Evolutionary conservation across 805 yeast species (phyloP), one percentile per base, ranked within the genome.

Genomic region (Millerozyma miso): DNA sequence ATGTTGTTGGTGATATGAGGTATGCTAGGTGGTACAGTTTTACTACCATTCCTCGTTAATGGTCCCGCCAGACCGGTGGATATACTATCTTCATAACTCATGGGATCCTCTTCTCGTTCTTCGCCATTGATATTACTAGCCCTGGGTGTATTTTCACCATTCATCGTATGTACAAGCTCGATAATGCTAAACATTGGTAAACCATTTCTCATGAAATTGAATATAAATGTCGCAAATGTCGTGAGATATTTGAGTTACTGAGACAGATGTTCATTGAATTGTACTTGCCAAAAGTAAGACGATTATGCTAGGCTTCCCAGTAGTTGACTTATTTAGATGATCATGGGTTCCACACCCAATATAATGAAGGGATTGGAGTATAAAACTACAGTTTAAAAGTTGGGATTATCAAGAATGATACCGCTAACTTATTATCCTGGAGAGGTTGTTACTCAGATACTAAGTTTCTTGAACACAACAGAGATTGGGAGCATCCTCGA

Each of bases 1-100:
- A 83, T 80, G 57, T 87, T 87, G 45, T 76, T 76, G 14, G 86
- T 74, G 46, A 88, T 74, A 56, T 86, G 95, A 12, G 93, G 90
- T 33, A 87, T 72, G 19, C 60, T 62, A 14, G 58, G 56, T 39
- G 43, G 39, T 32, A n/a, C 16, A 26, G 35, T 37, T 14, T 10
- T 33, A 10, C 34, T 32, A 13, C 26, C 33, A 20, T 38, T 44
- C 12, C 33, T 23, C 32, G 19, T 14, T 36, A 32, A 7, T 6
- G 17, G 6, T 33, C 29, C 38, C 4, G 3, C 29, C 15, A 16
- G 14, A 26, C 19, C 35, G 15, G 19, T 14, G 17, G 17, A 12
- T 17, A 17, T 15, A 1, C 16, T 17, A 1, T 38, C 39, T 14
- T 16, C 23, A 8, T 17, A 7, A 23, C 29, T 23, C 29, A 23